phyloP scores from a whole-genome alignment of 2,329 filamentous ascomycete genomes.

The Hypoxylon sp. region DNA sequence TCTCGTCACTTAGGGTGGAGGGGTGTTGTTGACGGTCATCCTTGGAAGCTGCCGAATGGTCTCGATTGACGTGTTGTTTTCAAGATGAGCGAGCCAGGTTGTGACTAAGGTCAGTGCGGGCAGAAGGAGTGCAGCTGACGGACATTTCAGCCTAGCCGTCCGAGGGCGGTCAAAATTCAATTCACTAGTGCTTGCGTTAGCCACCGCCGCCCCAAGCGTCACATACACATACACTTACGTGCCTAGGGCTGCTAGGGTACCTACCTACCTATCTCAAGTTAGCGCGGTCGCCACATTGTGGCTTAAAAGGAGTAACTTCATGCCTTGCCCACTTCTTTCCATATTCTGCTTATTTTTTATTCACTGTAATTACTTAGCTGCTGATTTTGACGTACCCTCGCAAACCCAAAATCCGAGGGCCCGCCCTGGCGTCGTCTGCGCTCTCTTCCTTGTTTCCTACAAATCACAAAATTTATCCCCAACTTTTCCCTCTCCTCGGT shows the following conservation, averaged over 20 bases:
- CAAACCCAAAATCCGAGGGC: slow-evolving; percentile 30
- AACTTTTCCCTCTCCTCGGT: slow-evolving; percentile 37
- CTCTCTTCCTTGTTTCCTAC: slow-evolving; percentile 41
- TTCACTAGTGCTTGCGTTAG: slow-evolving; percentile 8
- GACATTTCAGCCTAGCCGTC: slow-evolving; percentile 32
- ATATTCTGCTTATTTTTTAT: slow-evolving; percentile 10
- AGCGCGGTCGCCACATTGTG: slow-evolving; percentile 27
- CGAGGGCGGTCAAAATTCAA: slow-evolving; percentile 36
- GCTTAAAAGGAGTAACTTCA: slow-evolving; percentile 11
- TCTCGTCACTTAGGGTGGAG: slow-evolving; percentile 12
- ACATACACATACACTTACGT: too few relatives aligned
- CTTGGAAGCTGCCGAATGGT: slow-evolving; percentile 34
- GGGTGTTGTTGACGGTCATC: slow-evolving; percentile 26
- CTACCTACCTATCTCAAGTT: background rate
- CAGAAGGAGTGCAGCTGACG: slow-evolving; percentile 29
- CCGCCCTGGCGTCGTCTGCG: slow-evolving; percentile 35
- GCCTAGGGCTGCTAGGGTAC: too few relatives aligned
- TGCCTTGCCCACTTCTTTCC: slow-evolving; percentile 4
- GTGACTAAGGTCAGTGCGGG: slow-evolving; percentile 37
- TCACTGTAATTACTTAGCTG: slow-evolving; percentile 25
- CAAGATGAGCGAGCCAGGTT: slow-evolving; percentile 33
- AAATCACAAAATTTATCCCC: slow-evolving; percentile 45
- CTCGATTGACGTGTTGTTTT: slow-evolving; percentile 45
- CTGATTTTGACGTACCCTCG: slow-evolving; percentile 31
- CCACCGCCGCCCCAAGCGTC: background rate